Evolutionary conservation across 495 filamentous ascomycete genomes (phyloP), one percentile per base, ranked within the genome.

Genomic region (Neurospora hispaniola): DNA sequence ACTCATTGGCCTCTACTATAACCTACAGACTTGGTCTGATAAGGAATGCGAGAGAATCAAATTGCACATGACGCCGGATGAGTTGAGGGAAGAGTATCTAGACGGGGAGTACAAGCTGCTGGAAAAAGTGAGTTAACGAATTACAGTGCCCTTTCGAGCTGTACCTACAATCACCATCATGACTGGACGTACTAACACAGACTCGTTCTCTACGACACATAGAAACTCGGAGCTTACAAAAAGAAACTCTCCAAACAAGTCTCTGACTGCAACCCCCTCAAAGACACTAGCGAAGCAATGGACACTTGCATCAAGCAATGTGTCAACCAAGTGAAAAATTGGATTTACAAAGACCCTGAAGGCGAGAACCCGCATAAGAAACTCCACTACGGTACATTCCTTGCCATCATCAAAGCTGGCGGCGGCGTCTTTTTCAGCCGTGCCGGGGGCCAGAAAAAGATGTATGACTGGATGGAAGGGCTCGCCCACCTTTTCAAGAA

Each of bases 381-480:
- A 6, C 72, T 78, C 4, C 14, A 46, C 40, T 75, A 71, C 66
- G 23, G 11, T 2, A 78, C 73, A 1, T 79, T 75, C 23, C 20
- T 73, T 5, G 76, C 76, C 0, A 78, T 73, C 40, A 38, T 79
- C 1, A 75, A 42, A 5, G 41, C 71, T 9, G 18, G 43, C 14
- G 77, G 77, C 0, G 76, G 71, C 0, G 42, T 48, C 10, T 79
- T 75, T 71, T 43, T 44, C 27, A 74, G 75, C 69, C 71, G n/a
- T 5, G 54, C 70, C 14, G 8, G 5, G 18, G 48, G 54, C 6
- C 31, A 69, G 10, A 27, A 38, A 12, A 20, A 16, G 0, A 14
- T 20, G 4, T 79, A 76, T 40, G 70, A 78, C 74, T 79, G 76
- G 76, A 77, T 77, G 74, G 74, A 70, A 2, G 72, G 59, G 3